phyloP scores from a whole-genome alignment of 2,329 filamentous ascomycete genomes.

The Truncatella angustata region DNA sequence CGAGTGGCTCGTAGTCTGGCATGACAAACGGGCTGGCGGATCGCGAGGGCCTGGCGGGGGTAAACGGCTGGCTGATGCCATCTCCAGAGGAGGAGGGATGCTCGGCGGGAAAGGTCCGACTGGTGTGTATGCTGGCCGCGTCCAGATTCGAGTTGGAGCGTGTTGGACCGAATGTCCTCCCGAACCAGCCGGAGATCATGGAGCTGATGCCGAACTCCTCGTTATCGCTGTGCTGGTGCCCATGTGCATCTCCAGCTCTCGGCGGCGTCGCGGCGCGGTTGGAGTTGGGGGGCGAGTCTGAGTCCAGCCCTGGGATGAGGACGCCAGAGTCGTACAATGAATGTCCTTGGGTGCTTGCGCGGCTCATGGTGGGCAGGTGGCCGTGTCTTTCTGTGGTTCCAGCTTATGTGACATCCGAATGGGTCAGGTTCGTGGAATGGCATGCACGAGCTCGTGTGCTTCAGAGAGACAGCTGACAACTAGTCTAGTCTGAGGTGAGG shows the following conservation, averaged over 20 bases:
- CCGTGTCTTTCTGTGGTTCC: not conserved
- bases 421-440: not conserved
- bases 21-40: conserved; percentile 79
- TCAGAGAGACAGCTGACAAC: too few relatives aligned
- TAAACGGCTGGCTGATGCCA: conserved; percentile 59
- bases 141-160: conserved; percentile 14
- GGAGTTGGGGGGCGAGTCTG: not conserved
- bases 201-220: conserved; percentile 6
- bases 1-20: conserved; percentile 80
- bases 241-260: not conserved
- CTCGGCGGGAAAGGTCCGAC: conserved; percentile 12
- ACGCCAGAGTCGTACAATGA: conserved; percentile 1
- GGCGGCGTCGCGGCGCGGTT: not conserved
- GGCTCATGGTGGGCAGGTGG: not conserved
- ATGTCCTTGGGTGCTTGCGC: not conserved
- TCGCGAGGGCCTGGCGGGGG: conserved; percentile 46
- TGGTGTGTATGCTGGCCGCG: conserved; percentile 6
- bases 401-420: not conserved
- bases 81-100: conserved; percentile 29
- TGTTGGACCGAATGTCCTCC: not conserved
- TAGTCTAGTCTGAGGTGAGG: not conserved
- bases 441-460: not conserved
- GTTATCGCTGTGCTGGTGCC: not conserved
- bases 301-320: conserved; percentile 1
- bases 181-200: conserved; percentile 4